Base-by-base conservation (phyloP, 2,329 filamentous ascomycete genomes). In the Calonectria crousiana region DNA sequence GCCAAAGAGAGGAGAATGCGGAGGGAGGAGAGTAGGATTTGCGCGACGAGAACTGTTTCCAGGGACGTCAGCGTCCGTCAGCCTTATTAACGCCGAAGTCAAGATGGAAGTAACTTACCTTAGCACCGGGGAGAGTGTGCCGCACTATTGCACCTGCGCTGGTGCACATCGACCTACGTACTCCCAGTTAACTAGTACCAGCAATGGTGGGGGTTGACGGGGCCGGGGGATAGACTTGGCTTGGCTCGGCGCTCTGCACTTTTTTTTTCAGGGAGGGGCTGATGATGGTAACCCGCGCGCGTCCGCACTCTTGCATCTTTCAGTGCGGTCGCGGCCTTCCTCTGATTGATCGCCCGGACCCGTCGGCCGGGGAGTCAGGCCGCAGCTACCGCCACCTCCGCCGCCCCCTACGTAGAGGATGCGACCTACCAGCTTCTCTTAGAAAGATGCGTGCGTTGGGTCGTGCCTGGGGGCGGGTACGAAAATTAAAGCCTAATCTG, bases 1-100 rank as follows among this genome's bases (percentile, higher is more conserved):
- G 67, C 26, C 64, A 20, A 23, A 32, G 41, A 51, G 66, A 64
- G 44, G 38, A 62, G 62, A 52, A 53, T 30, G 34, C 28, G 30
- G 56, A 66, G 52, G 30, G 49, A 66, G 47, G 38, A 47, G 58
- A 64, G 34, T 47, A 60, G 62, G 70, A 75, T 73, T 74, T 62
- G 71, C 71, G 62, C 41, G 53, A 69, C 67, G 38, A 56, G 60
- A 51, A 44, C 68, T 67, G 38, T 26, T 64, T 66, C 52, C 68
- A 34, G 47, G 62, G 51, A 69, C 71, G 71, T 73, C 71, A 73
- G 71, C 71, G 67, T 52, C 67, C 56, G 73, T 69, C 70, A 69
- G 73, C 69, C 69, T 68, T 72, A 72, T 69, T 72, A 72, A 74
- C 69, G 73, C 73, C 51, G 70, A 64, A 67, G 18, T 69, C 62